Conservation (phyloP, 2,329 filamentous ascomycete genomes). For the Pyrenochaeta sp. region DNA sequence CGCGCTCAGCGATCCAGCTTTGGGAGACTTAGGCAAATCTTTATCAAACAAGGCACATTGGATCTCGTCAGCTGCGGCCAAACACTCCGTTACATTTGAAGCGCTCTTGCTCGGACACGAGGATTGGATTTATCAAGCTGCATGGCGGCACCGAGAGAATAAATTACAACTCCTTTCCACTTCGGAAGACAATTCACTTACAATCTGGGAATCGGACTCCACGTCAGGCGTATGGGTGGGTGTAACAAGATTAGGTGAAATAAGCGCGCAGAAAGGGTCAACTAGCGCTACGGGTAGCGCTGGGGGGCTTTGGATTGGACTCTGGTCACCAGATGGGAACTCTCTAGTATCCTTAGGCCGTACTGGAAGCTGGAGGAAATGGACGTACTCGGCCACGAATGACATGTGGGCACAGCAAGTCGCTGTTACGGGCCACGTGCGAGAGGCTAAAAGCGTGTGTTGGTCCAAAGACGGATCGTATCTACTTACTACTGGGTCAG, state of each 20-base stretch:
- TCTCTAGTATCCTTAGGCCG: conserved; percentile 84
- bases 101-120: conserved; percentile 93
- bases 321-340: conserved; percentile 83
- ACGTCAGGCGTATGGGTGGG: conserved; percentile 92
- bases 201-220: conserved; percentile 88
- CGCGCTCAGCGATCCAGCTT: conserved; percentile 63
- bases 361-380: conserved; percentile 92
- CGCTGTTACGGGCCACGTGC: conserved; percentile 84
- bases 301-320: conserved; percentile 93
- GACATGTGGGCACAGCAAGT: conserved; percentile 80
- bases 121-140: conserved; percentile 95
- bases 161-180: conserved; percentile 81
- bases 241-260: conserved; percentile 84
- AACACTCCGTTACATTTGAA: conserved; percentile 89
- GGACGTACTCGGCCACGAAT: conserved; percentile 69
- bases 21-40: conserved; percentile 72
- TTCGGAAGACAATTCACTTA: conserved; percentile 93
- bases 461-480: conserved; percentile 87
- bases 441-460: conserved; percentile 79
- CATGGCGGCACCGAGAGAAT: conserved; percentile 69
- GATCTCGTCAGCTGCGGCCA: conserved; percentile 66
- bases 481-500: conserved; percentile 85
- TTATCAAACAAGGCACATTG: conserved; percentile 90
- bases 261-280: conserved; percentile 92
- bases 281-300: conserved; percentile 96